Evolutionary conservation across 129 eudicot genomes (phyloP), one percentile per base, ranked within the genome.

Genomic region (Lactuca saligna): DNA sequence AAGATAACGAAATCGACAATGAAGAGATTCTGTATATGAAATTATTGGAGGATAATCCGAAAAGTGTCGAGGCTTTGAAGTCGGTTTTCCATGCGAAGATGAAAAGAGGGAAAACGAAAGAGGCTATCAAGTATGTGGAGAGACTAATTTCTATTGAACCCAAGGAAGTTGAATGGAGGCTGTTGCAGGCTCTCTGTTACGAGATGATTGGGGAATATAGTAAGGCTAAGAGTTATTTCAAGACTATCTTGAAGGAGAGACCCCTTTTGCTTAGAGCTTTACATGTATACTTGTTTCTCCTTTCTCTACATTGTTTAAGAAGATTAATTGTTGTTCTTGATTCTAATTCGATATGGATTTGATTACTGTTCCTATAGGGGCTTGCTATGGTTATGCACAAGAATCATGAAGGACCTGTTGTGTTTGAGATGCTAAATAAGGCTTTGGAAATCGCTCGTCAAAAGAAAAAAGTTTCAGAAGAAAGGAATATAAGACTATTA

Each of bases 351-450:
- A 48, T 25, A 5, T 29, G 6, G 31, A 68, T 68, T 35, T 68
- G 39, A 38, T 69, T 56, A 10, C 33, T 54, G 13, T 62, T 69
- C 39, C 31, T 54, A 17, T 34, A 89, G 97, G 98, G 98, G 48
- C 84, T 93, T 72, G 98, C 98, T 41, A 93, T 93, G 95, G 92
- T 89, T 61, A 93, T 93, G 98, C 95, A 89, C 79, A 93, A 85
- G 81, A 93, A 89, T 63, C 77, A 48, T 57, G 98, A 93, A 83
- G 98, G 96, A 15, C 85, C 86, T 31, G 96, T 97, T 64, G 92
- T 93, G 59, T 89, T 93, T 76, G 97, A 86, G 63, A 89, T 93
- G 98, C 88, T 93, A 39, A 72, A 81, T 54, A 75, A 82, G 56
- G 90, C 97, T 41, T 55, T 87, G 61, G 85, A 80, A 75, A 60